Conservation (phyloP, 495 filamentous ascomycete species). For the Aspergillus avenaceus region DNA sequence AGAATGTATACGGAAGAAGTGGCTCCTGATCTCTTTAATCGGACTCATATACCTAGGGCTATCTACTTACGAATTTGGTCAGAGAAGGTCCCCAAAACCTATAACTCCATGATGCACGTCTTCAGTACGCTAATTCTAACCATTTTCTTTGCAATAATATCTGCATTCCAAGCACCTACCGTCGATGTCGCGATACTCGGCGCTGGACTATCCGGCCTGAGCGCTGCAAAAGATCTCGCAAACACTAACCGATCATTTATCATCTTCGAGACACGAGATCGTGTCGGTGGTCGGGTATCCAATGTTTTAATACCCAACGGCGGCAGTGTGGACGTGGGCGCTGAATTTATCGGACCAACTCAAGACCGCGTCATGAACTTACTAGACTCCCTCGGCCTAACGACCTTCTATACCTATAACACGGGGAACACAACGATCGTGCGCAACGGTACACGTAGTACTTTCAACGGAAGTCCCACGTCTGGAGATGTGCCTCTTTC, state of each 20-base stretch:
- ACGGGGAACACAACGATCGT: slow-evolving; percentile 5
- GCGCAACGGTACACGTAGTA: slow-evolving; percentile 4
- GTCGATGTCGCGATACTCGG: slow-evolving; percentile 19
- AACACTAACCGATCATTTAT: slow-evolving; percentile 11
- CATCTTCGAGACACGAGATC: slow-evolving; percentile 19
- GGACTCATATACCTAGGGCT: too few relatives aligned
- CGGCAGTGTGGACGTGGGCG: slow-evolving; percentile 9
- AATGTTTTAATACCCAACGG: background rate
- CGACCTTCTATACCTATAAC: slow-evolving; percentile 10
- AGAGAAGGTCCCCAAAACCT: too few relatives aligned
- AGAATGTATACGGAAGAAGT: too few relatives aligned
- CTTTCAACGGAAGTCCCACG: slow-evolving; percentile 1
- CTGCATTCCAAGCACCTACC: background rate
- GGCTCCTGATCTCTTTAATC: too few relatives aligned
- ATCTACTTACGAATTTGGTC: too few relatives aligned
- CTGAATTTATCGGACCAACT: slow-evolving; percentile 13
- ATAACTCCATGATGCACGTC: too few relatives aligned
- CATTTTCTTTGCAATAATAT: background rate
- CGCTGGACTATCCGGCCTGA: slow-evolving; percentile 18
- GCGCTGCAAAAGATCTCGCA: slow-evolving; percentile 12
- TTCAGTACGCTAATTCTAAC: background rate
- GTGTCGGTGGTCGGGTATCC: slow-evolving; percentile 16
- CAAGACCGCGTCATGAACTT: slow-evolving; percentile 13
- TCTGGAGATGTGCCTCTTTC: slow-evolving; percentile 4
- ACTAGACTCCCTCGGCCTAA: slow-evolving; percentile 5